Base-by-base conservation (phyloP, 1,139 yeast species). In the Citeromyces hawaiiensis region DNA sequence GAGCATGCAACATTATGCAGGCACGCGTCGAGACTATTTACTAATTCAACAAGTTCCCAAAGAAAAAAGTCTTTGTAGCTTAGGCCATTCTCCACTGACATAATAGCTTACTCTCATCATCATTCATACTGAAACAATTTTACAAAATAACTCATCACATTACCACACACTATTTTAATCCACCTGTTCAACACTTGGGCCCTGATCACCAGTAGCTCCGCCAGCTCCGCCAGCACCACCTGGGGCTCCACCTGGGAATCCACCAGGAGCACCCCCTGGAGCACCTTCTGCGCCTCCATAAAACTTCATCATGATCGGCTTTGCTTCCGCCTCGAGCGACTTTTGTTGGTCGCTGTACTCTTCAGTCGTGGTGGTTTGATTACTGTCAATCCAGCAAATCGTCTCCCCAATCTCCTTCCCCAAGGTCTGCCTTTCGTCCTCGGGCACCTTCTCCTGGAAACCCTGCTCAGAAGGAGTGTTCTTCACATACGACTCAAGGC, bases 111-210 rank as follows among this genome's bases (percentile, higher is more conserved):
- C n/a, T n/a, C n/a, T n/a, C n/a, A n/a, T n/a, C n/a, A n/a, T n/a
- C n/a, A n/a, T n/a, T n/a, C n/a, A n/a, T n/a, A n/a, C n/a, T n/a
- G n/a, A n/a, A n/a, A n/a, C n/a, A n/a, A n/a, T n/a, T n/a, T n/a
- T n/a, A n/a, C n/a, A n/a, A n/a, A n/a, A n/a, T n/a, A n/a, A n/a
- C n/a, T n/a, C n/a, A n/a, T n/a, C n/a, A n/a, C n/a, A n/a, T n/a
- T n/a, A n/a, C n/a, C n/a, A n/a, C n/a, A n/a, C n/a, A n/a, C n/a
- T n/a, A n/a, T n/a, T n/a, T 35, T 64, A 77, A 57, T 77, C 85
- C 52, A 77, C 83, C 61, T 77, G 83, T 60, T 77, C 85, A 42
- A 77, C 83, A 42, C 83, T 75, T 57, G 83, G 83, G 40, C 83
- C 83, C 44, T 60, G 50, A 37, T 60, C 64, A 40, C 61, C 66